Conservation (phyloP, 805 yeast species). For the Zygosaccharomyces pseudorouxii region DNA sequence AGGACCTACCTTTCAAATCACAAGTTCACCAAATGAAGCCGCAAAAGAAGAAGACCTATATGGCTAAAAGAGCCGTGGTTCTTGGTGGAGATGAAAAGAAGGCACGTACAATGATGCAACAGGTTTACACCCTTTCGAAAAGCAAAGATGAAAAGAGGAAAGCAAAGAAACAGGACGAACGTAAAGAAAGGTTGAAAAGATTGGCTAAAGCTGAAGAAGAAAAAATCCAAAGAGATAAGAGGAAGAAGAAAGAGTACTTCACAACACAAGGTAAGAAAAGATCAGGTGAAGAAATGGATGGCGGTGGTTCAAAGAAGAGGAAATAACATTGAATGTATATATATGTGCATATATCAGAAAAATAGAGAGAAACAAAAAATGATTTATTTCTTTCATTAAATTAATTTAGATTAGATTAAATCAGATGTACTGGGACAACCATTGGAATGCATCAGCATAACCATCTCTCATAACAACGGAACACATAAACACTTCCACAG, state of each 20-base stretch:
- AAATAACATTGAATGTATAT: conserved; percentile 8
- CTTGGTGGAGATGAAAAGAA: conserved; percentile 89
- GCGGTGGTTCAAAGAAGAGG: conserved; percentile 24
- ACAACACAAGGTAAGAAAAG: conserved; percentile 65
- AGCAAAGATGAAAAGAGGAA: conserved; percentile 77
- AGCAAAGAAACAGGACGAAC: conserved; percentile 68
- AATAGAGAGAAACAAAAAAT: background rate
- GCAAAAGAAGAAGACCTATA: conserved; percentile 73
- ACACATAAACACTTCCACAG: conserved; percentile 95
- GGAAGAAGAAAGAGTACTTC: conserved; percentile 84
- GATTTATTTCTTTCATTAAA: background rate
- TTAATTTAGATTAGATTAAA: conserved; percentile 13
- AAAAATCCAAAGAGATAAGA: conserved; percentile 69
- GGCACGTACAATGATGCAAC: conserved; percentile 83
- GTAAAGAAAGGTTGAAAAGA: conserved; percentile 69
- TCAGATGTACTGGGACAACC: conserved; percentile 96
- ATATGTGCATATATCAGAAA: background rate
- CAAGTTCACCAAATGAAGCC: conserved; percentile 88
- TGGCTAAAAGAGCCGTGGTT: conserved; percentile 90
- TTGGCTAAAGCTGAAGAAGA: conserved; percentile 69
- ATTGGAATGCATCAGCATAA: conserved; percentile 96
- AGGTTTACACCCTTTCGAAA: conserved; percentile 76
- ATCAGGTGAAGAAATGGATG: conserved; percentile 34
- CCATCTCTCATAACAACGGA: conserved; percentile 98
- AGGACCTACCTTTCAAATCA: conserved; percentile 83